phyloP scores from a whole-genome alignment of 2,329 filamentous ascomycete species.

The Trichoderma cornu-damae region DNA sequence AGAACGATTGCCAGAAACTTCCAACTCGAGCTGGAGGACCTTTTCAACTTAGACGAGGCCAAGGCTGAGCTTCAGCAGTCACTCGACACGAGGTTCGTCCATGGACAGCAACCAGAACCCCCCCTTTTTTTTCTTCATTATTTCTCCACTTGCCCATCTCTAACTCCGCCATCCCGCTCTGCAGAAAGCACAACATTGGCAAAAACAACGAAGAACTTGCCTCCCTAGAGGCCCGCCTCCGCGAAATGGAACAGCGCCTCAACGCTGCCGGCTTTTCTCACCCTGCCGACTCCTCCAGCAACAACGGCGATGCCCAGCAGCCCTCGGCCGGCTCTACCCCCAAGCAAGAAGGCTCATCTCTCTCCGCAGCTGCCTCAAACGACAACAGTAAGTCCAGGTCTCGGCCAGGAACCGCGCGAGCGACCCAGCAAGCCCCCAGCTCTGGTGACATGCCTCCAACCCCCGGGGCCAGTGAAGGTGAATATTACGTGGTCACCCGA shows the following conservation, averaged over 20 bases:
- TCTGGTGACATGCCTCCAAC: slow-evolving; percentile 56
- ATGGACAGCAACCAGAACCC: not conserved
- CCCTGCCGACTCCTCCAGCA: slow-evolving; percentile 16
- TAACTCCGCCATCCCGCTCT: not conserved
- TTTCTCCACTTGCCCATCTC: not conserved
- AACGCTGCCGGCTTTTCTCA: slow-evolving; percentile 33
- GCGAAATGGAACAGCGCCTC: slow-evolving; percentile 78
- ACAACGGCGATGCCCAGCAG: slow-evolving; percentile 19
- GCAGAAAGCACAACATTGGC: slow-evolving; percentile 73
- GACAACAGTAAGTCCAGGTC: slow-evolving; percentile 40
- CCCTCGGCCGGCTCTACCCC: slow-evolving; percentile 5
- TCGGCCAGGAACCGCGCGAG: slow-evolving; percentile 50
- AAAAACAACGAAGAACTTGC: slow-evolving; percentile 75
- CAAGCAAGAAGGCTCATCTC: slow-evolving; percentile 17
- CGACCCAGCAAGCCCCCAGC: slow-evolving; percentile 47
- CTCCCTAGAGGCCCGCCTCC: slow-evolving; percentile 75
- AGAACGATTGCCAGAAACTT: slow-evolving; percentile 87
- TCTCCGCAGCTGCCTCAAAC: slow-evolving; percentile 23
- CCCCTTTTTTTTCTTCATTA: not conserved
- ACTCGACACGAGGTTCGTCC: slow-evolving; percentile 73
- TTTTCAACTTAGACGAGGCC: slow-evolving; percentile 81
- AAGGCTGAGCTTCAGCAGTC: slow-evolving; percentile 67
- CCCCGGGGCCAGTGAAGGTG: slow-evolving; percentile 59
- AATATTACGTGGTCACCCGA: slow-evolving; percentile 42
- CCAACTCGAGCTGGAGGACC: slow-evolving; percentile 77